Evolutionary conservation across 208 protist genomes (phyloP).

Genomic region (Lotmaria passim): DNA sequence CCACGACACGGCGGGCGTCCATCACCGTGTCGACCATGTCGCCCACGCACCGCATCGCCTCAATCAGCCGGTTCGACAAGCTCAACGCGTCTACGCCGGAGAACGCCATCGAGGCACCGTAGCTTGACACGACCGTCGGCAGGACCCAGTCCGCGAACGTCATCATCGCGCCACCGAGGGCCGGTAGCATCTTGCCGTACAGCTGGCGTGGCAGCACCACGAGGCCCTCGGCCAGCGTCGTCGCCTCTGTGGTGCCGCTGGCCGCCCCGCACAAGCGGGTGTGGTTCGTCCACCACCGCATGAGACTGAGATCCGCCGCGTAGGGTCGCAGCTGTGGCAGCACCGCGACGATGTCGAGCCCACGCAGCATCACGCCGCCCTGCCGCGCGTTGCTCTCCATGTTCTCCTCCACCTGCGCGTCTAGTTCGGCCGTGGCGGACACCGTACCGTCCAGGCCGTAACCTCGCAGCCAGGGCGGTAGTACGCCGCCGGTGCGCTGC

Average conservation of each 20-base stretch:
- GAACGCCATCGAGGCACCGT: slow-evolving; percentile 35
- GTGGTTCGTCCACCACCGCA: slow-evolving; percentile 70
- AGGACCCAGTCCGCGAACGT: slow-evolving; percentile 50
- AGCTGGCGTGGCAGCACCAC: slow-evolving; percentile 20
- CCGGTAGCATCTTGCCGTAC: slow-evolving; percentile 44
- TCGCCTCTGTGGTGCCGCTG: slow-evolving; percentile 22
- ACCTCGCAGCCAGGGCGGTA: slow-evolving; percentile 36
- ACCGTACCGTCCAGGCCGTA: slow-evolving; percentile 20
- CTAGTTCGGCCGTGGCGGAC: slow-evolving; percentile 28
- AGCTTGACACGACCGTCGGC: slow-evolving; percentile 40
- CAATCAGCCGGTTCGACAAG: slow-evolving; percentile 41
- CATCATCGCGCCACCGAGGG: slow-evolving; percentile 31
- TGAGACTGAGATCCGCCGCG: slow-evolving; percentile 63
- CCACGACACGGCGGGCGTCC: slow-evolving; percentile 53
- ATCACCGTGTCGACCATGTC: slow-evolving; percentile 39
- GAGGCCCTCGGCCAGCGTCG: slow-evolving; percentile 12
- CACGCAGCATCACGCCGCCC: slow-evolving; percentile 69
- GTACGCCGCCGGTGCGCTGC: slow-evolving; percentile 29
- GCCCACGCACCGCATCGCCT: slow-evolving; percentile 43
- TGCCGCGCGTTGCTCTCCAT: slow-evolving; percentile 40
- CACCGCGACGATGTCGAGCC: slow-evolving; percentile 72
- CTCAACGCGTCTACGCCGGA: slow-evolving; percentile 20
- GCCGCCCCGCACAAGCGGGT: slow-evolving; percentile 22
- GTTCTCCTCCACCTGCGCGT: slow-evolving; percentile 71
- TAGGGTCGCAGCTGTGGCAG: slow-evolving; percentile 74